These are phyloP conservation scores for Amesomyces nigricolor DNA, from an alignment of 2,329 filamentous ascomycete genomes.

Conservation along the genomic window DNA sequence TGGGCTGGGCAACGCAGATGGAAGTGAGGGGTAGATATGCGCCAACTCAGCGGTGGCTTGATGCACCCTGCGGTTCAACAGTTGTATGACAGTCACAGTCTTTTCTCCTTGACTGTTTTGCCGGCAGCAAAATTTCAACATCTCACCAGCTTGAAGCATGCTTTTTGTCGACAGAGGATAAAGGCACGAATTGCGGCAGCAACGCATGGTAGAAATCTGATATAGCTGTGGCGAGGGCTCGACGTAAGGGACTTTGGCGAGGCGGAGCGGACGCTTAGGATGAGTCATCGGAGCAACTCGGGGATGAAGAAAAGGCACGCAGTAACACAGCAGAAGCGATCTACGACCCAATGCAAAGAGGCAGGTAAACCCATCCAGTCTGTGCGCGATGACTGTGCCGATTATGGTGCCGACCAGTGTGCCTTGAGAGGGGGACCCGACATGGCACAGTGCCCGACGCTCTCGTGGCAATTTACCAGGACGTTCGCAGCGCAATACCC, in stretches of 20 bases:
- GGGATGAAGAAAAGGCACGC: slow-evolving; percentile 36
- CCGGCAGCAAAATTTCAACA: slow-evolving; percentile 37
- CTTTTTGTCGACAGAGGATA: slow-evolving; percentile 49
- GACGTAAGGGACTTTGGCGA: slow-evolving; percentile 53
- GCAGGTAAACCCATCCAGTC: slow-evolving; percentile 29
- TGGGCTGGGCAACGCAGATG: too few relatives aligned
- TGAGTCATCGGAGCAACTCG: slow-evolving; percentile 39
- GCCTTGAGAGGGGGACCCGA: slow-evolving; percentile 36
- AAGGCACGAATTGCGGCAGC: slow-evolving; percentile 36
- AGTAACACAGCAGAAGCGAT: slow-evolving; percentile 34
- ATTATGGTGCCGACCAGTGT: slow-evolving; percentile 30
- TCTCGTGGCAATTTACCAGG: slow-evolving; percentile 53
- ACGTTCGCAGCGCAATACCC: slow-evolving; percentile 47
- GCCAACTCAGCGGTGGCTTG: too few relatives aligned
- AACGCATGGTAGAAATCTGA: slow-evolving; percentile 48
- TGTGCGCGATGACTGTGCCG: slow-evolving; percentile 41
- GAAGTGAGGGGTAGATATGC: too few relatives aligned
- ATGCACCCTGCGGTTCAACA: too few relatives aligned
- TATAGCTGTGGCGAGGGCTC: slow-evolving; percentile 54
- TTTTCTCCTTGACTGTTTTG: slow-evolving; percentile 26
- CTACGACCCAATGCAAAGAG: slow-evolving; percentile 39
- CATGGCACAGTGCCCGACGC: slow-evolving; percentile 47
- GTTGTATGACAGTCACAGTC: too few relatives aligned
- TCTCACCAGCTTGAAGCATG: slow-evolving; percentile 49
- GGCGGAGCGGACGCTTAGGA: slow-evolving; percentile 44